Evolutionary conservation across 805 yeast species (phyloP).

Genomic region (Jamesozyma rosinii): DNA sequence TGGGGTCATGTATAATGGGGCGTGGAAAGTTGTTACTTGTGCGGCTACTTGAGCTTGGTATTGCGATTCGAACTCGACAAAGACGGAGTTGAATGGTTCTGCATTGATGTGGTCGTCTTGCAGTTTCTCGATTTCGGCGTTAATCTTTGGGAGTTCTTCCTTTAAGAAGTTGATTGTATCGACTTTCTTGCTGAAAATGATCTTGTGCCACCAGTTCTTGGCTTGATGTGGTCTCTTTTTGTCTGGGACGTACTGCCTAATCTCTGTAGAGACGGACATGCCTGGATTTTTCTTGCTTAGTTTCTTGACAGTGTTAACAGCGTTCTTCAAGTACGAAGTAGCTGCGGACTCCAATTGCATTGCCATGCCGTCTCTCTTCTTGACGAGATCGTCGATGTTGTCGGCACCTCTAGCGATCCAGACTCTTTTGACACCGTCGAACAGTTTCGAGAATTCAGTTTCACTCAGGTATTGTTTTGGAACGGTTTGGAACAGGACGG

Average conservation of each 20-base stretch:
- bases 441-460: constrained; percentile 60
- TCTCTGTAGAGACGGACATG: constrained; percentile 36
- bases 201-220: constrained; percentile 21
- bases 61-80: constrained; percentile 71
- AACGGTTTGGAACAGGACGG: constrained; percentile 75
- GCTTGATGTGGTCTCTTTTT: constrained; percentile 59
- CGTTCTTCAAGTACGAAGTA: constrained; percentile 46
- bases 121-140: constrained; percentile 46
- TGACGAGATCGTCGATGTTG: constrained; percentile 46
- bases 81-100: constrained; percentile 67
- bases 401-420: constrained; percentile 65
- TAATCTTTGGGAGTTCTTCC: constrained; percentile 47
- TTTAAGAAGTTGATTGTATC: constrained; percentile 53
- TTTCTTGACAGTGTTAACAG: constrained; percentile 53
- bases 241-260: constrained; percentile 50
- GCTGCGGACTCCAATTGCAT: constrained; percentile 58
- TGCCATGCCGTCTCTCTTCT: constrained; percentile 52
- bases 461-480: constrained; percentile 68
- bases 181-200: constrained; percentile 45
- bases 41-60: constrained; percentile 65
- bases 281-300: constrained; percentile 52
- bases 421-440: constrained; percentile 73
- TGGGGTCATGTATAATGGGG: constrained; percentile 55
- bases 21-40: constrained; percentile 55
- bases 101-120: constrained; percentile 42